These are phyloP conservation scores for Boletus subluridellus DNA, from an alignment of 1,284 basidiomycete species.

Conservation along the genomic window DNA sequence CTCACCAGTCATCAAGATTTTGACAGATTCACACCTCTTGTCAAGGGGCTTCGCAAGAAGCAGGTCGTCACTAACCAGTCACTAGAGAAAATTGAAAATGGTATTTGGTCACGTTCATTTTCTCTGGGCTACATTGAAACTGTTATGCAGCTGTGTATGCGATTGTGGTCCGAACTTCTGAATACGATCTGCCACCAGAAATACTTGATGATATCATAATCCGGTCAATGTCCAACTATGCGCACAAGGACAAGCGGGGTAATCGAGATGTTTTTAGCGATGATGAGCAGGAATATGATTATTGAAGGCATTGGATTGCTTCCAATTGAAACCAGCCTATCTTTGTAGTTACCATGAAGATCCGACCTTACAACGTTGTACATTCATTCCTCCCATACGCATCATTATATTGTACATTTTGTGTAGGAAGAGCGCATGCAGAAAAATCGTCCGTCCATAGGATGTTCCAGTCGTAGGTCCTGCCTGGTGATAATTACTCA, in stretches of 20 bases:
- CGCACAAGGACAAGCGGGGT: slow-evolving; percentile 19
- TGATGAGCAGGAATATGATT: slow-evolving; percentile 31
- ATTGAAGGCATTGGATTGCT: slow-evolving; percentile 12
- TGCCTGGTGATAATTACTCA: slow-evolving; percentile 1
- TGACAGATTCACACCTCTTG: slow-evolving; percentile 66
- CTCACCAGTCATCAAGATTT: slow-evolving; percentile 51
- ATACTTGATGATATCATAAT: slow-evolving; percentile 65
- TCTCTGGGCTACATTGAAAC: slow-evolving; percentile 1
- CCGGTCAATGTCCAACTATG: slow-evolving; percentile 41
- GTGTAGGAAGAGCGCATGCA: neutral
- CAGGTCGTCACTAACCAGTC: slow-evolving; percentile 83
- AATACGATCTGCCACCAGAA: slow-evolving; percentile 64
- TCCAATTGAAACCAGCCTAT: neutral
- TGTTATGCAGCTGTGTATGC: slow-evolving; percentile 59
- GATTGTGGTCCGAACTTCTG: slow-evolving; percentile 63
- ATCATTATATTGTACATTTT: slow-evolving; percentile 2
- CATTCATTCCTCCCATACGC: neutral
- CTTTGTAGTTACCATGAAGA: neutral
- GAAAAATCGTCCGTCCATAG: neutral
- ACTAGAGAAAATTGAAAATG: slow-evolving; percentile 91
- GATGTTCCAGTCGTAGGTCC: neutral
- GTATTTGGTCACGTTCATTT: slow-evolving; percentile 39
- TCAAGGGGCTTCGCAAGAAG: slow-evolving; percentile 80
- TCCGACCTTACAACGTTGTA: neutral
- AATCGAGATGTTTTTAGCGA: slow-evolving; percentile 21